Evolutionary conservation across 2,329 filamentous ascomycete species (phyloP).

Genomic region (Lecanicillium sp.): DNA sequence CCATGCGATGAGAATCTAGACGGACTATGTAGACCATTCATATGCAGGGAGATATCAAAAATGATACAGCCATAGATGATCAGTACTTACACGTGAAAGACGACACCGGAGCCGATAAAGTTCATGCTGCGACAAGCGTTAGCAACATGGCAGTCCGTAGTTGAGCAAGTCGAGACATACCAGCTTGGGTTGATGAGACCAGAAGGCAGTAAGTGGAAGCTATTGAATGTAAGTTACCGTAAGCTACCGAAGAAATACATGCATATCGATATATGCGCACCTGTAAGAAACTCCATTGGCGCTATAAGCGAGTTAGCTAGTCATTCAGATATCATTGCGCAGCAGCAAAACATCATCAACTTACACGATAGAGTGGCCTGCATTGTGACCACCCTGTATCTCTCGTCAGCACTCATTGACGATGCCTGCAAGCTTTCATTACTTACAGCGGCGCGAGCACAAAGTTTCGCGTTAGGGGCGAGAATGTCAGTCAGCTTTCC

Average conservation of each 20-base stretch:
- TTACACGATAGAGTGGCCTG: conserved; percentile 18
- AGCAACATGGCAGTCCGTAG: conserved; percentile 5
- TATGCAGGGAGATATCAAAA: too few relatives aligned
- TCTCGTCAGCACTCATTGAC: conserved; percentile 18
- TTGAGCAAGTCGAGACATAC: conserved; percentile 15
- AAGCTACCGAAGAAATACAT: conserved; percentile 16
- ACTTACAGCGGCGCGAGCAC: conserved; percentile 28
- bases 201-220: conserved; percentile 59
- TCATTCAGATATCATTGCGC: neutral
- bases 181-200: conserved; percentile 65
- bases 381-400: conserved; percentile 18
- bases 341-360: conserved; percentile 12
- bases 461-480: conserved; percentile 26
- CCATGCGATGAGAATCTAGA: neutral
- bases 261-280: conserved; percentile 19
- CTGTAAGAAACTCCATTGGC: conserved; percentile 31
- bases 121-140: conserved; percentile 45
- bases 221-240: conserved; percentile 28
- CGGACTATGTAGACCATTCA: too few relatives aligned
- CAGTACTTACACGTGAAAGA: conserved; percentile 52
- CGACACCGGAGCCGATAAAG: conserved; percentile 64
- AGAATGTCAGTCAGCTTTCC: conserved; percentile 33
- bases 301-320: conserved; percentile 15
- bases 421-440: conserved; percentile 17
- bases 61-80: too few relatives aligned